Percentiles rank a stretch among this genome's conserved stretches.
These are phyloP conservation scores for Nemania sp. DNA, from an alignment of 2,329 filamentous ascomycete genomes.

Conservation along the genomic window DNA sequence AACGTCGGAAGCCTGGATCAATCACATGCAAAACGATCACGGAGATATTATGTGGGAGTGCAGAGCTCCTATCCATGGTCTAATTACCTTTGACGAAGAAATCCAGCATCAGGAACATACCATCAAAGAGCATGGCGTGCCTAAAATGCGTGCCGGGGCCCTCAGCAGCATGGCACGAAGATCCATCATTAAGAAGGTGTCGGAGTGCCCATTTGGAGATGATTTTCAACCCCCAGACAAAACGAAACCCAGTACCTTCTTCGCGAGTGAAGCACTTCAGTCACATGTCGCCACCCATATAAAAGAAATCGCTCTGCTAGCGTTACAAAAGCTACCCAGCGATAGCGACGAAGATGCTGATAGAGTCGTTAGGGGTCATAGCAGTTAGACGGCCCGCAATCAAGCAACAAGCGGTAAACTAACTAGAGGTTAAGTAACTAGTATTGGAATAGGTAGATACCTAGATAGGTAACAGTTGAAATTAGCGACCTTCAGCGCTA, in stretches of 20 bases:
- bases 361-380: too few species aligned
- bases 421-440: too few species aligned
- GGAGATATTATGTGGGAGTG: constrained; percentile 29
- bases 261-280: constrained; percentile 26
- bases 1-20: constrained; percentile 29
- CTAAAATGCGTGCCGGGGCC: constrained; percentile 10
- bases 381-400: too few species aligned
- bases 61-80: constrained; percentile 22
- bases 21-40: constrained; percentile 28
- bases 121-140: constrained; percentile 17
- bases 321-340: constrained; percentile 22
- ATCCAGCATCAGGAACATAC: constrained; percentile 8
- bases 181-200: constrained; percentile 12
- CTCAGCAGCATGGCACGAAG: constrained; percentile 19
- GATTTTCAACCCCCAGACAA: constrained; percentile 14
- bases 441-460: too few species aligned
- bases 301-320: constrained; percentile 27
- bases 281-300: constrained; percentile 29
- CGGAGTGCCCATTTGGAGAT: constrained; percentile 31
- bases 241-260: not conserved
- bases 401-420: too few species aligned
- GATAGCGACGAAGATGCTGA: too few species aligned
- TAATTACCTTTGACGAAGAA: constrained; percentile 19
- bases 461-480: too few species aligned
- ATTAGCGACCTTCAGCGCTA: too few species aligned